phyloP scores from a whole-genome alignment of 495 filamentous ascomycete species.

The Podospora anserina region DNA sequence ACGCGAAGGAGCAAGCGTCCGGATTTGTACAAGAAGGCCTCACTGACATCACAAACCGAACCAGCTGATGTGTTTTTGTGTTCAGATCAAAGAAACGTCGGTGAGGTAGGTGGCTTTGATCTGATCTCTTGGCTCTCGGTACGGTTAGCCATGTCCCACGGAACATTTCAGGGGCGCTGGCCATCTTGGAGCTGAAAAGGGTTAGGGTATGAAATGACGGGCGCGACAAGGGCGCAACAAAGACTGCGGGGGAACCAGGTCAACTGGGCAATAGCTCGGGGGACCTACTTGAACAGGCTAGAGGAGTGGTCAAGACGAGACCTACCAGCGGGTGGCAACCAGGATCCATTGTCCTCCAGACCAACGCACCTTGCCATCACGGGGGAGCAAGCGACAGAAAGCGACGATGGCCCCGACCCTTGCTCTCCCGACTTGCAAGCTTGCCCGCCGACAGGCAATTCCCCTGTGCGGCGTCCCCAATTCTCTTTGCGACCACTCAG shows the following conservation, averaged over 20 bases:
- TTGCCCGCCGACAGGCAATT: slow-evolving; percentile 4
- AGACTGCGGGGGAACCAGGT: slow-evolving; percentile 1
- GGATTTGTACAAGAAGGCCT: background rate
- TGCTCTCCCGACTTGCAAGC: slow-evolving; percentile 4
- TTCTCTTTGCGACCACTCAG: slow-evolving; percentile 5
- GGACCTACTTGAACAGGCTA: slow-evolving; percentile 7
- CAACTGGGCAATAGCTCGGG: background rate
- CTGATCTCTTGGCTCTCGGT: background rate
- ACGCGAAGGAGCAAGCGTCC: slow-evolving; percentile 1
- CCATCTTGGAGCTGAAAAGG: background rate
- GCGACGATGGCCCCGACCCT: background rate
- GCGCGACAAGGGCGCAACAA: background rate
- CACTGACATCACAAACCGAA: background rate
- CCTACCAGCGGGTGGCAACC: slow-evolving; percentile 3
- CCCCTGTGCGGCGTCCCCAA: slow-evolving; percentile 3
- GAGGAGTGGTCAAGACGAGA: background rate
- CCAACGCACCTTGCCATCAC: background rate
- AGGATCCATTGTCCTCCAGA: slow-evolving; percentile 9
- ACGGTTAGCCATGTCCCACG: background rate
- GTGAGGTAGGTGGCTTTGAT: background rate
- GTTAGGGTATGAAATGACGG: background rate
- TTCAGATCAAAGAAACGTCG: background rate
- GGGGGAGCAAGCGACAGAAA: slow-evolving; percentile 1
- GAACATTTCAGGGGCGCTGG: background rate
- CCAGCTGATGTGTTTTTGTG: background rate